These are phyloP conservation scores for Yamadazyma blattariae DNA, from an alignment of 1,139 yeast genomes.

Conservation along the genomic window DNA sequence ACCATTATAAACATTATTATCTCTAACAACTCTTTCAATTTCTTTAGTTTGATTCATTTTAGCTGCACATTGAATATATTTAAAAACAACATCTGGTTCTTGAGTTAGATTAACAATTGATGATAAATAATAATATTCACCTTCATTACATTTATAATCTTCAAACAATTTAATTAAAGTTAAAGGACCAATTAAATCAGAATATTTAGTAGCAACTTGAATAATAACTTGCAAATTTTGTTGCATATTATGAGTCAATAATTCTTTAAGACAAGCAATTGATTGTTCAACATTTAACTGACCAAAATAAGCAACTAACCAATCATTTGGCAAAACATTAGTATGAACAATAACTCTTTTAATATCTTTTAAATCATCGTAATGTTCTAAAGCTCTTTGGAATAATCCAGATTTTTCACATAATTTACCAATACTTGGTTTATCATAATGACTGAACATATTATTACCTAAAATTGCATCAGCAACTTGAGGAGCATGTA, in stretches of 20 bases:
- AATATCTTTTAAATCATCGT: conserved; percentile 90
- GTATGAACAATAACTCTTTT: conserved; percentile 93
- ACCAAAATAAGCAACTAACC: conserved; percentile 92
- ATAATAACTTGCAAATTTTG: conserved; percentile 91
- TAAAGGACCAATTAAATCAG: conserved; percentile 87
- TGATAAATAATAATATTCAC: conserved; percentile 88
- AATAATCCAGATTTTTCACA: conserved; percentile 92
- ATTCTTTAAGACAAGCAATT: conserved; percentile 80
- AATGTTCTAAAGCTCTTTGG: conserved; percentile 95
- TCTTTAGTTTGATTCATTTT: conserved; percentile 87
- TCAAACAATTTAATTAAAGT: conserved; percentile 87
- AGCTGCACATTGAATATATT: conserved; percentile 94
- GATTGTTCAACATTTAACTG: conserved; percentile 94
- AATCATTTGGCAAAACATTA: conserved; percentile 80
- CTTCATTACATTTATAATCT: conserved; percentile 89
- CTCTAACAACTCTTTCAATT: conserved; percentile 93
- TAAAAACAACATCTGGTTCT: conserved; percentile 92
- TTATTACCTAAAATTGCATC: conserved; percentile 96
- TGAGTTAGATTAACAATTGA: conserved; percentile 91
- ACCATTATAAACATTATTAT: conserved; percentile 91
- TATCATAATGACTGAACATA: conserved; percentile 94
- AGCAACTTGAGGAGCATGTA: conserved; percentile 99
- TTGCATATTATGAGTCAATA: conserved; percentile 76
- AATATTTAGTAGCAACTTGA: conserved; percentile 95
- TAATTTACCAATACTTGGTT: conserved; percentile 85